phyloP scores from a whole-genome alignment of 495 filamentous ascomycete species.

The Penicillium bovifimosum region DNA sequence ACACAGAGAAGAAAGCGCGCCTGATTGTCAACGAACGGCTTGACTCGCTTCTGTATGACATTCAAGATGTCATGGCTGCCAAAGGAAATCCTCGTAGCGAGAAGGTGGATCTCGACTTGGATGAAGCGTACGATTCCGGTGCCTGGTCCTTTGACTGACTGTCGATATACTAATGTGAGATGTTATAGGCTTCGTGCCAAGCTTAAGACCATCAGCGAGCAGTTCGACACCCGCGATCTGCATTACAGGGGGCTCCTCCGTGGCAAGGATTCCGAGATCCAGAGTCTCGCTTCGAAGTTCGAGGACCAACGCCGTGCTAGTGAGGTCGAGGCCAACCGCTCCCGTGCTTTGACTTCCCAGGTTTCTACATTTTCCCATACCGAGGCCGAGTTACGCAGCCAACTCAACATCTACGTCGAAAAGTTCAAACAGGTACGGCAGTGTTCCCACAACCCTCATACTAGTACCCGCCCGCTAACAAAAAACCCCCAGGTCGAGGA shows the following conservation, averaged over 20 bases:
- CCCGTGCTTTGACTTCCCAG: constrained; percentile 78
- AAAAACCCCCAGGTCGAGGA: constrained; percentile 76
- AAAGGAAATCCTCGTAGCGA: constrained; percentile 71
- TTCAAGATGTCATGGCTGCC: constrained; percentile 75
- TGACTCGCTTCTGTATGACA: constrained; percentile 64
- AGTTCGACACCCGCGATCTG: constrained; percentile 89
- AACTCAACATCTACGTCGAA: constrained; percentile 97
- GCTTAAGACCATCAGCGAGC: constrained; percentile 89
- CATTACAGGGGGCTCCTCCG: constrained; percentile 86
- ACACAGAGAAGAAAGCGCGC: constrained; percentile 74
- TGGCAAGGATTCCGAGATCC: constrained; percentile 94
- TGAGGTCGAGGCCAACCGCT: constrained; percentile 70
- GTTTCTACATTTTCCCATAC: constrained; percentile 96
- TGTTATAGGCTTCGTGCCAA: constrained; percentile 70
- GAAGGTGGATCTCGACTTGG: constrained; percentile 71
- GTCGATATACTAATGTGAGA: constrained; percentile 5
- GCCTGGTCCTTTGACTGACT: not conserved
- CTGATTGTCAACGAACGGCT: constrained; percentile 79
- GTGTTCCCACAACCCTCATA: not conserved
- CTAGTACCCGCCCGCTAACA: constrained; percentile 21
- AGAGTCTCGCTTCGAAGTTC: constrained; percentile 76
- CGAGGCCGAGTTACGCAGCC: constrained; percentile 85
- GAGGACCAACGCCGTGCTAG: constrained; percentile 85
- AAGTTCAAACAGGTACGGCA: constrained; percentile 96
- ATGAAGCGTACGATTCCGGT: constrained; percentile 65